Conservation (phyloP, 495 filamentous ascomycete species). For the Clavariopsis aquatica region DNA sequence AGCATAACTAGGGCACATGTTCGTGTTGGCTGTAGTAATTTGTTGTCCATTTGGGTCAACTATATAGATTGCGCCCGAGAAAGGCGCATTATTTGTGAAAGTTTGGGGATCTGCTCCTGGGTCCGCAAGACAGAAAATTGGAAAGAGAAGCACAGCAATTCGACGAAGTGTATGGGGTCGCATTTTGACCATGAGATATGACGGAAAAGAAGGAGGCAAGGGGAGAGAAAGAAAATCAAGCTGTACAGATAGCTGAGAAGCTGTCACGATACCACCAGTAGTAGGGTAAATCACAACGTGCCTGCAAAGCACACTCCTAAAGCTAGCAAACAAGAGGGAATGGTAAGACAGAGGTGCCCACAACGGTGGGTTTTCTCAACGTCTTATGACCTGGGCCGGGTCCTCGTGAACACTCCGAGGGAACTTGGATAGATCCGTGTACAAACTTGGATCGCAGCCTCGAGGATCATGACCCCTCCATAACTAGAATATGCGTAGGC, state of each 20-base stretch:
- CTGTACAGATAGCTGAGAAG: not conserved
- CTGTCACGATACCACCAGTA: not conserved
- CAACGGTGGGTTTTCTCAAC: not conserved
- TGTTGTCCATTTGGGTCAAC: conserved; percentile 35
- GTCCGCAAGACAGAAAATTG: conserved; percentile 8
- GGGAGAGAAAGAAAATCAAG: conserved; percentile 1
- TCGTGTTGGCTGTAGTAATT: conserved; percentile 28
- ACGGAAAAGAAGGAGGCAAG: not conserved
- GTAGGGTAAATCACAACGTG: not conserved
- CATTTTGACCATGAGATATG: conserved; percentile 3
- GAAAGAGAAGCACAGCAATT: not conserved
- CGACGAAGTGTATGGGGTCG: not conserved
- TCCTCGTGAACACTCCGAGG: not conserved
- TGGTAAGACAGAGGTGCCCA: not conserved
- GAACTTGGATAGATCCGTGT: conserved; percentile 24
- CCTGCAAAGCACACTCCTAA: not conserved
- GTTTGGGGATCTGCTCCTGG: conserved; percentile 25
- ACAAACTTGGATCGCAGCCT: conserved; percentile 23
- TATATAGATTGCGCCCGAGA: conserved; percentile 40
- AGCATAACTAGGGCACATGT: conserved; percentile 42
- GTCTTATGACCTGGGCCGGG: conserved; percentile 10
- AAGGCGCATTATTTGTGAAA: conserved; percentile 36
- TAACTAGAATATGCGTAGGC: conserved; percentile 16
- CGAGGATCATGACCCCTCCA: conserved; percentile 37
- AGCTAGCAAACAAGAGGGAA: not conserved